Evolutionary conservation across 345 rosid genomes (phyloP), one percentile per base, ranked within the genome.

Genomic region (Firmiana major): DNA sequence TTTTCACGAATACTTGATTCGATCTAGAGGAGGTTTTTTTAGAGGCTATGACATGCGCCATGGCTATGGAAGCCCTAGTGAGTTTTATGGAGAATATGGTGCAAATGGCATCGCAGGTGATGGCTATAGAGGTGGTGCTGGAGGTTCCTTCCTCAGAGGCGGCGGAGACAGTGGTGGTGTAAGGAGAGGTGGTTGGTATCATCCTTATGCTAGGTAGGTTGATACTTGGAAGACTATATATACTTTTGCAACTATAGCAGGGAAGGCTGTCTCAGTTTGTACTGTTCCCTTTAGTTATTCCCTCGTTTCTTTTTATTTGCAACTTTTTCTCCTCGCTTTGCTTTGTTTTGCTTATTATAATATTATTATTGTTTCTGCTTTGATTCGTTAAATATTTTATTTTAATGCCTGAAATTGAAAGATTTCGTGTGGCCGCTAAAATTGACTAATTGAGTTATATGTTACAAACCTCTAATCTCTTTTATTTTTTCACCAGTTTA

Each of bases 131-230:
- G 74, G 82, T 9, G 85, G 87, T 11, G 86, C 81, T 11, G 85
- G 81, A 5, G 85, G 82, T 13, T 78, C 80, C 69, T 83, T 77
- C 28, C 38, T 77, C 11, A 78, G 88, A 49, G 78, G 80, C 17
- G 80, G 84, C 48, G 84, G 89, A 0, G 79, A 80, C n/a, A 0
- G 34, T 31, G 87, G 88, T 24, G 92, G 91, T 64, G 84, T 86
- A 0, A 91, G 90, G 34, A 85, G 86, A 10, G 85, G 97, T 64
- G 80, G 97, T 21, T 21, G 60, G 66, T 93, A 93, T 72, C 98
- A 93, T 77, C 98, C 97, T 9, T 93, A 93, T 21, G 89, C 89
- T 69, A 87, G 95, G 86, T 93, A 90, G 65, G 31, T 40, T 65
- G 43, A 13, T 49, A 5, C 54, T 11, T 1, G 12, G 0, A 9